A percentile compares a stretch with the other conserved stretches of the same genome.
phyloP scores from a whole-genome alignment of 371 early-diverging fungal genomes.

The Mortierella sp. region DNA sequence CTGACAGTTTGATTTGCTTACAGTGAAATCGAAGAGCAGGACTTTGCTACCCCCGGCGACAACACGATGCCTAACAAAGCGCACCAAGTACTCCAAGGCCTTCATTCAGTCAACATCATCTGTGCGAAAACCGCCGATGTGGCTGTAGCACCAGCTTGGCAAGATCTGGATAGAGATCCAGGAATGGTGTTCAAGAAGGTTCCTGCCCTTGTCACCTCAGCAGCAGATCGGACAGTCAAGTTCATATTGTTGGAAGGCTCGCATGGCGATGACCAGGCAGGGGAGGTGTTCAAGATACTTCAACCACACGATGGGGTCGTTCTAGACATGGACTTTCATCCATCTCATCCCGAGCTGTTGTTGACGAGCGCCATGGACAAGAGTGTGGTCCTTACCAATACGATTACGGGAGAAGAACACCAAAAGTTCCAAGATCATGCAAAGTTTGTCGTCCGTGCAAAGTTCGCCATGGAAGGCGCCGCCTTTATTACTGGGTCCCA shows the following conservation, averaged over 20 bases:
- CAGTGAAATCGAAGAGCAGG: conserved; percentile 38
- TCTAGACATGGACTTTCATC: conserved; percentile 76
- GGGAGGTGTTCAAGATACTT: conserved; percentile 64
- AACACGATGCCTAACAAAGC: conserved; percentile 20
- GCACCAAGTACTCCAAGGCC: conserved; percentile 4
- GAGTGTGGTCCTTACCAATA: conserved; percentile 67
- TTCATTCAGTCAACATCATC: conserved; percentile 38
- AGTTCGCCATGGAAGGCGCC: conserved; percentile 70
- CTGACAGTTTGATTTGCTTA: too few species aligned
- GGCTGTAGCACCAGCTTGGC: conserved; percentile 29
- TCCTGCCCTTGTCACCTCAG: conserved; percentile 62
- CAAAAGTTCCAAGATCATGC: conserved; percentile 73
- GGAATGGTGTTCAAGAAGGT: conserved; percentile 36
- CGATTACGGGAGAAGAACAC: conserved; percentile 56
- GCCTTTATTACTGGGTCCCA: conserved; percentile 75
- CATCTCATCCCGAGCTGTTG: conserved; percentile 62
- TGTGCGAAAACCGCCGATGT: conserved; percentile 37
- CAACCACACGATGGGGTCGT: conserved; percentile 70
- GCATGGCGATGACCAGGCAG: conserved; percentile 59
- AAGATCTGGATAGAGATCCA: conserved; percentile 38
- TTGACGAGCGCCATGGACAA: conserved; percentile 81
- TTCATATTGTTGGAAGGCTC: conserved; percentile 58
- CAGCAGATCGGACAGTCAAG: conserved; percentile 74
- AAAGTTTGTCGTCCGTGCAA: conserved; percentile 75
- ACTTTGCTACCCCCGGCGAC: conserved; percentile 40